Base-by-base conservation (phyloP, 2,329 filamentous ascomycete genomes). In the Akanthomyces muscarius region DNA sequence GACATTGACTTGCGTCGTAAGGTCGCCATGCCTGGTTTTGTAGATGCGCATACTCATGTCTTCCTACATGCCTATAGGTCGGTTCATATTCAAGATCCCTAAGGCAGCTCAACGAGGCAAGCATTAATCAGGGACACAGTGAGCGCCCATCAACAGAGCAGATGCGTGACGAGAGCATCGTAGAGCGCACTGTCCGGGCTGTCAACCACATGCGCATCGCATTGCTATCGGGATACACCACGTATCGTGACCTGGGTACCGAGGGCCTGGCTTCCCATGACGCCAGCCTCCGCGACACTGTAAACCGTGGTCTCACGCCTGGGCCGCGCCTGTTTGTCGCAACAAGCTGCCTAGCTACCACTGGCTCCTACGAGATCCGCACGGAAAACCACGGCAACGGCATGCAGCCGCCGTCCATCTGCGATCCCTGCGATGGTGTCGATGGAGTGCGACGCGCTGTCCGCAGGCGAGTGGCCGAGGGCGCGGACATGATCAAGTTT, bases 201-300 rank as follows among this genome's bases (percentile, higher is more conserved):
- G 79, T 80, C 8, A 82, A 84, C 64, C 80, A 85, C 65, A 78
- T 78, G 64, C 80, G 80, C 51, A 75, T 77, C 0, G 83, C 81
- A 1, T 74, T 87, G 11, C 71, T 82, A 23, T 82, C 84, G 0
- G 85, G 84, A 7, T 86, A 82, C 73, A 87, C 83, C 0, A 85
- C 83, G 2, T 85, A 84, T 69, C 76, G 83, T 50, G 83, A 86
- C 68, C 75, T 85, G 0, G 82, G 83, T 16, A 82, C 81, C 3
- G 83, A 86, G 67, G 77, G 78, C 0, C 75, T 84, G 64, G 73
- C 76, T 33, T 77, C 80, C 44, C 77, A 78, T 33, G 83, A 86
- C 69, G 77, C 77, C 45, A 78, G 78, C 61, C 70, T 86, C 4
- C 77, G 83, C 11, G 81, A 86, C 69, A 77, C 79, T 41, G 78